Evolutionary conservation across 164 flowering plant genomes (phyloP), one percentile per base, ranked within the genome.

Genomic region (Magnolia sinica): DNA sequence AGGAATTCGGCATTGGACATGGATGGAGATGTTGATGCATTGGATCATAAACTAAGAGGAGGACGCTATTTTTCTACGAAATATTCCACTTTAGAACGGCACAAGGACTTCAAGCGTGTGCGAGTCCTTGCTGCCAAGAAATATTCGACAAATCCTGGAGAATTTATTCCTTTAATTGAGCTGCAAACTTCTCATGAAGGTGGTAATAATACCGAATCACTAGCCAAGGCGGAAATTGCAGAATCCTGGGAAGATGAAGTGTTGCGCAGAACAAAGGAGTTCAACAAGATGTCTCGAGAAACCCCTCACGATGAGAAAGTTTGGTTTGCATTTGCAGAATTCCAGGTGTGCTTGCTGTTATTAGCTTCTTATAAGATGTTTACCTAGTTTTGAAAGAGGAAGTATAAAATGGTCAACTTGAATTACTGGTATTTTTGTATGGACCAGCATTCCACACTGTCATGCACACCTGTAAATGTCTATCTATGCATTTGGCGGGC

Each of bases 201-300:
- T 75, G 74, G 1, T 74, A 82, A 76, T 72, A 72, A 70, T 16
- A 9, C 16, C 10, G 78, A 71, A 71, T 71, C 85, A 19, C 20
- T 13, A 61, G 64, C 72, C 29, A 75, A 67, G 49, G 55, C 23
- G 11, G 65, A 78, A 13, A 45, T 88, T 72, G 95, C 88, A 75
- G 99, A 94, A 79, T 96, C 99, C 8, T 92, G 97, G 98, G 99
- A 96, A 73, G 98, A 96, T 77, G 91, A 92, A 83, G 88, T 94
- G 58, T 81, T 92, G 20, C 86, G 95, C 8, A 85, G 78, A 78
- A 87, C 90, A 64, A 83, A 75, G 77, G 97, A 90, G 77, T 92
- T 88, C 76, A 92, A 90, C 75, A 90, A 80, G 84, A 63, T 86
- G 89, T 84, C 95, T 0, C 85, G 94, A 84, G 98, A 96, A 74